Percentiles rank a stretch among this genome's conserved stretches.
Conservation (phyloP, 2,329 filamentous ascomycete genomes). For the Cladosporium halotolerans region DNA sequence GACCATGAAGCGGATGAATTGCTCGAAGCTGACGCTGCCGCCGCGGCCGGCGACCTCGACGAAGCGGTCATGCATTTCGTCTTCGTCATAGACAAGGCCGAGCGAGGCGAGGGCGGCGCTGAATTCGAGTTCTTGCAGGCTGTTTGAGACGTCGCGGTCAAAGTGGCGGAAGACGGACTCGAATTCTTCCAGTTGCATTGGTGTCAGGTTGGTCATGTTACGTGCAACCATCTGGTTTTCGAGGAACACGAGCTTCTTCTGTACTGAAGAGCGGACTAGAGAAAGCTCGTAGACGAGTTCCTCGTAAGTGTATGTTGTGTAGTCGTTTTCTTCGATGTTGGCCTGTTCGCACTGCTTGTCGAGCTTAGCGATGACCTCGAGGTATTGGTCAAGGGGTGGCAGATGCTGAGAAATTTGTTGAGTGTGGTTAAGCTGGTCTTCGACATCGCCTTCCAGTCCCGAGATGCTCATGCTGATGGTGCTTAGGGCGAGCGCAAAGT, state of each 20-base stretch:
- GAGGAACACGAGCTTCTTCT: slow-evolving; percentile 92
- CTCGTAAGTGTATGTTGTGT: slow-evolving; percentile 98
- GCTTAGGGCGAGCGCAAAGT: slow-evolving; percentile 91
- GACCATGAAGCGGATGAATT: slow-evolving; percentile 99
- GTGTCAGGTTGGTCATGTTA: slow-evolving; percentile 97
- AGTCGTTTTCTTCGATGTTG: slow-evolving; percentile 99
- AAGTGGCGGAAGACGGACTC: slow-evolving; percentile 98
- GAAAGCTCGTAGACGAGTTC: slow-evolving; percentile 90
- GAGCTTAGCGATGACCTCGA: slow-evolving; percentile 77
- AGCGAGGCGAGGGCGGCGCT: slow-evolving; percentile 91
- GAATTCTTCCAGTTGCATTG: slow-evolving; percentile 96
- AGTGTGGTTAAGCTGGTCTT: slow-evolving; percentile 87
- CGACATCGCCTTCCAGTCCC: slow-evolving; percentile 92
- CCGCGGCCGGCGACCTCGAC: slow-evolving; percentile 67
- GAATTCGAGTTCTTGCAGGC: slow-evolving; percentile 87
- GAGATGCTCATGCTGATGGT: slow-evolving; percentile 93
- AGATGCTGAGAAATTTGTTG: slow-evolving; percentile 78
- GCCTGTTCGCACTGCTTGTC: slow-evolving; percentile 89
- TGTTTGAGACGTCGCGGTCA: slow-evolving; percentile 86
- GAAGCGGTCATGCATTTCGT: slow-evolving; percentile 97
- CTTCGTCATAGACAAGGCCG: slow-evolving; percentile 91
- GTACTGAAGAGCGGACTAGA: slow-evolving; percentile 82
- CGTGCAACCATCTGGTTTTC: slow-evolving; percentile 98
- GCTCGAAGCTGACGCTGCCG: slow-evolving; percentile 81
- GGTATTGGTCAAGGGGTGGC: slow-evolving; percentile 81